These are phyloP conservation scores for Musa itinerans DNA, from an alignment of 176 grass and related monocot genomes.

Conservation along the genomic window DNA sequence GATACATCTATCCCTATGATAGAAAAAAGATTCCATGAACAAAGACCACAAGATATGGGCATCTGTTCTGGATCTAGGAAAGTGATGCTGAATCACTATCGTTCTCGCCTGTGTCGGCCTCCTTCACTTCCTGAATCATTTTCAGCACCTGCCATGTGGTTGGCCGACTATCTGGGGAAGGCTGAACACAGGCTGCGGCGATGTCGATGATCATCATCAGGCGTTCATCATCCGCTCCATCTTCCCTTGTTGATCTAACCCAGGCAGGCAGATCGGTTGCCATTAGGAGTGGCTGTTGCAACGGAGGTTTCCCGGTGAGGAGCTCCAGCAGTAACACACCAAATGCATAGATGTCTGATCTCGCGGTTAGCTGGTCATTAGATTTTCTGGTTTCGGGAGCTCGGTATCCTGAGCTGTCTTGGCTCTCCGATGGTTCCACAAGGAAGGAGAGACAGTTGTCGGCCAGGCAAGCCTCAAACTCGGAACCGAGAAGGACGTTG, in stretches of 20 bases:
- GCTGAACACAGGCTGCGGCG: constrained; percentile 47
- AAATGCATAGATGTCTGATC: constrained; percentile 85
- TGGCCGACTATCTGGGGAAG: constrained; percentile 64
- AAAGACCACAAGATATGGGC: background rate
- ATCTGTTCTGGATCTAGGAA: constrained; percentile 28
- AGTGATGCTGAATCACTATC: constrained; percentile 64
- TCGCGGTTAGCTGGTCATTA: constrained; percentile 55
- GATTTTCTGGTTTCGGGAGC: constrained; percentile 76
- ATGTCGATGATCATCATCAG: constrained; percentile 77
- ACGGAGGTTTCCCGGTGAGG: constrained; percentile 62
- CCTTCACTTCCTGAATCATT: constrained; percentile 99
- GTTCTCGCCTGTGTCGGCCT: constrained; percentile 52
- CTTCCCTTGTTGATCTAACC: constrained; percentile 48
- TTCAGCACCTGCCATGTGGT: constrained; percentile 95
- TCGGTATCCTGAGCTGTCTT: constrained; percentile 46
- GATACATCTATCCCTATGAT: background rate
- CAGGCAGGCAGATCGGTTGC: constrained; percentile 58
- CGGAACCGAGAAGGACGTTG: constrained; percentile 82
- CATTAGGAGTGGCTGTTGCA: constrained; percentile 43
- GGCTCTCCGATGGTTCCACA: constrained; percentile 52
- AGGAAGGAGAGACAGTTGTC: constrained; percentile 86
- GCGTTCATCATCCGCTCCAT: constrained; percentile 51
- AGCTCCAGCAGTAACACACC: constrained; percentile 80
- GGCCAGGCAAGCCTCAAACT: constrained; percentile 91
- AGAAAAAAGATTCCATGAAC: background rate